Evolutionary conservation across 2,329 filamentous ascomycete genomes (phyloP).

Genomic region (Basipetospora sp.): DNA sequence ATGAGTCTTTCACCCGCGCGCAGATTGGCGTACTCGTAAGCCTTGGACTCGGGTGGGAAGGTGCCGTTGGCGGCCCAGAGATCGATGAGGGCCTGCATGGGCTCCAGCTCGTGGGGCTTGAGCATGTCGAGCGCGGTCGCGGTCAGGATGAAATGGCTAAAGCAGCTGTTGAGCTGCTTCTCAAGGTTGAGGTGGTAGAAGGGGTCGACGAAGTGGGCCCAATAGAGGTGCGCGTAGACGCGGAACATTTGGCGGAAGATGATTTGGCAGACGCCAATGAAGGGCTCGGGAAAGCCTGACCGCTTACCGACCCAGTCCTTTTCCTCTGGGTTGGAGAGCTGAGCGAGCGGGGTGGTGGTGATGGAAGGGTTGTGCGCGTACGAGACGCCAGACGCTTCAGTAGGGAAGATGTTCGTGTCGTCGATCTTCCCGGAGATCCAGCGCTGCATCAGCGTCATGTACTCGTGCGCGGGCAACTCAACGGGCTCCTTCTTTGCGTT

Average conservation of each 20-base stretch:
- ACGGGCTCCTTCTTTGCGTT: conserved; percentile 77
- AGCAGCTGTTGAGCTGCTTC: conserved; percentile 75
- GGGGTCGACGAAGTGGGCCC: conserved; percentile 77
- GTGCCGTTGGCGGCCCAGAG: conserved; percentile 82
- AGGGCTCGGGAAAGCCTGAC: conserved; percentile 82
- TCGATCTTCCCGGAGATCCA: conserved; percentile 96
- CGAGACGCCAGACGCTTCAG: conserved; percentile 58
- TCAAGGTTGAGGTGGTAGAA: conserved; percentile 72
- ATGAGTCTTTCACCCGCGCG: conserved; percentile 44
- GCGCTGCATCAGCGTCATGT: conserved; percentile 89
- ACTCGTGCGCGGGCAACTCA: conserved; percentile 81
- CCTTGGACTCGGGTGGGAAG: conserved; percentile 61
- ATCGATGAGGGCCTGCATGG: conserved; percentile 88
- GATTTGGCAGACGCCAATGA: conserved; percentile 77
- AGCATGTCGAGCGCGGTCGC: conserved; percentile 72
- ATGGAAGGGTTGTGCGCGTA: conserved; percentile 48
- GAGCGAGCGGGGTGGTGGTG: conserved; percentile 43
- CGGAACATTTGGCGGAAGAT: conserved; percentile 98
- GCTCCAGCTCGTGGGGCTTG: conserved; percentile 78
- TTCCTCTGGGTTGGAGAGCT: conserved; percentile 46
- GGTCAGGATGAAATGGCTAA: conserved; percentile 70
- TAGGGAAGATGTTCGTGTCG: conserved; percentile 79
- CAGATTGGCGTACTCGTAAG: conserved; percentile 50
- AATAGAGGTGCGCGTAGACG: conserved; percentile 94
- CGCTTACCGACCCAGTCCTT: conserved; percentile 76